Evolutionary conservation across 768 basidiomycete species (phyloP), one percentile per base, ranked within the genome.

Genomic region (Lyophyllum decastes): DNA sequence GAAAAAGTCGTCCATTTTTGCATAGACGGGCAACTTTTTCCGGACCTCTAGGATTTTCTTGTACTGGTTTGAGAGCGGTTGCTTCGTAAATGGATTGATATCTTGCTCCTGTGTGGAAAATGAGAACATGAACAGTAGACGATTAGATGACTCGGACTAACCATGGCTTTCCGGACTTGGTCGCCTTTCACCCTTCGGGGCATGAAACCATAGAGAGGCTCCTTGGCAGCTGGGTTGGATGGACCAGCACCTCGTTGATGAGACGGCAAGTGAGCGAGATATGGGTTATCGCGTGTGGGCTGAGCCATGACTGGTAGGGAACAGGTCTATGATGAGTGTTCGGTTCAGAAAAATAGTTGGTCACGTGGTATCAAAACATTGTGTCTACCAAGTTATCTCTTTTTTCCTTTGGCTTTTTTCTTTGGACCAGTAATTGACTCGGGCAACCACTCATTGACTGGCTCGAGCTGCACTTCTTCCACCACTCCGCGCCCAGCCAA

Each of bases 1-100:
- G 66, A 88, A 85, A 71, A 99, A 98, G 46, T 95, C 92, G 56
- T 88, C 82, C 95, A 98, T 96, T 73, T 96, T 92, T 2, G 87
- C 74, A 64, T 82, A 97, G 0, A 99, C 95, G 0, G 97, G 96
- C 21, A 99, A 78, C 68, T 92, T 91, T 77, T 88, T 94, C 56
- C 97, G 85, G 11, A 80, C 73, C 66, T 88, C 88, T 21, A 98
- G 71, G 56, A 98, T 96, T 75, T 91, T 94, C 72, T 78, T 86
- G 78, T 97, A 98, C 61, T 88, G 84, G 2, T 82, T 68, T 0
- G 92, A 84, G 69, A 88, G 89, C 0, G 93, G 90, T 58, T 70
- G 73, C 57, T 89, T 89, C 4, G 92, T 97, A 76, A 98, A 98
- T 1, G 97, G 90, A 66, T 98, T 98, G 40, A 89, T 59, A 40